Base-by-base conservation (phyloP, 2,329 filamentous ascomycete genomes). In the Neonectria coccinea region DNA sequence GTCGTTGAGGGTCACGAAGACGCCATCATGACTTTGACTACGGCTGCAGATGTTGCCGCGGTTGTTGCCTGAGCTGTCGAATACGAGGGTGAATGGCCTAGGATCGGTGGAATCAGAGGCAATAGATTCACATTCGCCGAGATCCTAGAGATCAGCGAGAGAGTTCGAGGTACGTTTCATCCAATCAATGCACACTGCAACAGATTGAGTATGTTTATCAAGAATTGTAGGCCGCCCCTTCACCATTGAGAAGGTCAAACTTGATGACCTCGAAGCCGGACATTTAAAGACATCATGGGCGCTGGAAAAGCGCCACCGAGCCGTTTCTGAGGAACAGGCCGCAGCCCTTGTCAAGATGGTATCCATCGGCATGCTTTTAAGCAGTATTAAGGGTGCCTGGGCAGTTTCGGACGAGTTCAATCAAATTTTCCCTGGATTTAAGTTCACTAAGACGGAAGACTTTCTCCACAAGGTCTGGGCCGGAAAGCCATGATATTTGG, bases 41-140 rank as follows among this genome's bases (percentile, higher is more conserved):
- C 80, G 0, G 78, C 79, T 2, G 56, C 72, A 1, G 84, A 86
- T 64, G 50, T 84, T 31, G 81, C 80, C 2, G 62, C 42, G 0
- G 68, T 82, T 1, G 74, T 84, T 0, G 76, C 77, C 2, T 66
- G 62, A 29, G 81, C 82, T 0, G 74, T 85, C 3, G 81, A 82
- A 3, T 81, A 81, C 50, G 70, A 79, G 2, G 81, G 80, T 2
- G 67, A 64, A n/a, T 85, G 83, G 83, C 82, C 82, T 1, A 64
- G 63, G 0, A 54, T 69, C 0, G 77, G 82, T 4, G 83, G 83
- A 1, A 80, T 85, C 42, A 64, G 73, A 5, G 81, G 82, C 1
- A 75, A 5, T 66, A 70, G 14, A 33, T 82, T 2, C 78, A 77
- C 0, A 42, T 79, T 20, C 59, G 67, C 9, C 69, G 81, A 36